Evolutionary conservation across 345 rosid species (phyloP).

Genomic region (Noccaea caerulescens): DNA sequence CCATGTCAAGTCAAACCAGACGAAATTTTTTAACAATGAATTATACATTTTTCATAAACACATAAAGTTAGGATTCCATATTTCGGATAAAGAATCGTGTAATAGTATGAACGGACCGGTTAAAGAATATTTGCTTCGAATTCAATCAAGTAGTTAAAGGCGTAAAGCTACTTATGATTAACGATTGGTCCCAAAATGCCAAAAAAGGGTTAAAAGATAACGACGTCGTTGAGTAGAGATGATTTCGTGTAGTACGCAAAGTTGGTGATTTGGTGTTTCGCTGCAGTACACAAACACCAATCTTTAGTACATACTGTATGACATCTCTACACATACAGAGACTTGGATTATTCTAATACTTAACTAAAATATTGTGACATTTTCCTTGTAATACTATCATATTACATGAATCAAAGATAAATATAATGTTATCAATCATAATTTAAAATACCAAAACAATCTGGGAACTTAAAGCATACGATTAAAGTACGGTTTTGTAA

Average conservation of each 20-base stretch:
- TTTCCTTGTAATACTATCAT: neutral
- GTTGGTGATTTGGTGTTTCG: slow-evolving; percentile 19
- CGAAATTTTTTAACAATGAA: too few species aligned
- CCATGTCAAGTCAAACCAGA: too few species aligned
- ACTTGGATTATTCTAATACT: neutral
- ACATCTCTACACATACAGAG: neutral
- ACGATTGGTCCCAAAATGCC: slow-evolving; percentile 17
- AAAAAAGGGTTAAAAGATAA: neutral
- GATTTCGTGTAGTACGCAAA: slow-evolving; percentile 32
- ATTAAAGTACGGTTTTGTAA: slow-evolving; percentile 17
- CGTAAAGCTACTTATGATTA: slow-evolving; percentile 5
- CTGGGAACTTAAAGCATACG: neutral
- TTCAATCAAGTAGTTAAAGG: slow-evolving; percentile 4
- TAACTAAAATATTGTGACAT: neutral
- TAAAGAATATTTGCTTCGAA: slow-evolving; percentile 23
- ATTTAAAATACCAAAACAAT: neutral
- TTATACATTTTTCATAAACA: too few species aligned
- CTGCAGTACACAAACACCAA: slow-evolving; percentile 28
- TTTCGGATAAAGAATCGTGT: too few species aligned
- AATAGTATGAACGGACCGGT: too few species aligned
- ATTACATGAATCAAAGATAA: neutral
- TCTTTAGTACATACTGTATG: neutral
- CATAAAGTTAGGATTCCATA: too few species aligned
- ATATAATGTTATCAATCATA: neutral
- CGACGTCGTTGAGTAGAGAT: slow-evolving; percentile 12